These are phyloP conservation scores for Lantana camara DNA, from an alignment of 257 asterid genomes.

Conservation along the genomic window DNA sequence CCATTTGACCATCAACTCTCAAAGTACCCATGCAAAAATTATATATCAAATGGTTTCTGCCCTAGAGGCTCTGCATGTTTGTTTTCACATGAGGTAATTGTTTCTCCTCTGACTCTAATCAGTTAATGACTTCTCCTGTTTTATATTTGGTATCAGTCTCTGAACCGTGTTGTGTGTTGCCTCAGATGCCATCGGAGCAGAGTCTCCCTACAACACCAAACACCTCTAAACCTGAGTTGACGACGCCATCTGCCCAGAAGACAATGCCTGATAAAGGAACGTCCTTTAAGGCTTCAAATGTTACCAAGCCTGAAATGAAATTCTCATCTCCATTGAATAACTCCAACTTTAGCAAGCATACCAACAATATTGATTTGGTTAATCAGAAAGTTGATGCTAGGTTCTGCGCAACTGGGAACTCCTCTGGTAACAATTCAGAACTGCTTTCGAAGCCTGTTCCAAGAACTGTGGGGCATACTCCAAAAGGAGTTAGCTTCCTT, in stretches of 20 bases:
- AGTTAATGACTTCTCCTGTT: slow-evolving; percentile 1
- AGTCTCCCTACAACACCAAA: slow-evolving; percentile 36
- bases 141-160: slow-evolving; percentile 18
- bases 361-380: slow-evolving; percentile 27
- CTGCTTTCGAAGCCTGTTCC: slow-evolving; percentile 33
- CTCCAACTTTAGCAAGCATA: slow-evolving; percentile 38
- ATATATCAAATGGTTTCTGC: slow-evolving; percentile 66
- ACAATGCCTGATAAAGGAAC: slow-evolving; percentile 39
- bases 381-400: slow-evolving; percentile 37
- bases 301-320: slow-evolving; percentile 40
- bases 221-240: slow-evolving; percentile 45
- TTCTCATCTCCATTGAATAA: slow-evolving; percentile 38
- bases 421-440: slow-evolving; percentile 39
- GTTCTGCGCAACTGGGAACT: slow-evolving; percentile 28
- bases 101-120: slow-evolving; percentile 26
- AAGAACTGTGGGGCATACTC: slow-evolving; percentile 42
- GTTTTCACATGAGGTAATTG: slow-evolving; percentile 82
- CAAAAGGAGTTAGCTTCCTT: slow-evolving; percentile 69
- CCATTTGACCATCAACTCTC: slow-evolving; percentile 92
- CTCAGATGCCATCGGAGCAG: slow-evolving; percentile 49
- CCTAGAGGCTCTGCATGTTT: slow-evolving; percentile 77
- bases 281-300: slow-evolving; percentile 30
- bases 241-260: slow-evolving; percentile 37
- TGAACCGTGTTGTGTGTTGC: slow-evolving; percentile 17
- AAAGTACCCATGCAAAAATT: slow-evolving; percentile 79